Base-by-base conservation (phyloP, 371 early-diverging fungal species). In the Mucor piriformis region DNA sequence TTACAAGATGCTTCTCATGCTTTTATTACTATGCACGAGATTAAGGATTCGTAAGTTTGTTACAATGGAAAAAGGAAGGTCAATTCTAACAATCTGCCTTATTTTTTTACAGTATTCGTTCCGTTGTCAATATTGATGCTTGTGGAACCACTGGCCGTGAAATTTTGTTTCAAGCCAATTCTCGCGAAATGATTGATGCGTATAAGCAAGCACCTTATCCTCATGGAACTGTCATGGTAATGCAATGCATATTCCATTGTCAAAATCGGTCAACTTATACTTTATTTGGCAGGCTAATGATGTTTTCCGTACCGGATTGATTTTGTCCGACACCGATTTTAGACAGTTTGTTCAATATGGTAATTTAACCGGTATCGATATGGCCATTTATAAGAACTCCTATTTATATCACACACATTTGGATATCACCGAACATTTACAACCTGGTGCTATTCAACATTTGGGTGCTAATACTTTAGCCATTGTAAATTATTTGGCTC, bases 1-100 rank as follows among this genome's bases (percentile, higher is more conserved):
- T 65, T 89, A 11, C 90, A 90, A 63, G 92, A 92, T 72, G 92
- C 87, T 7, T 85, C 88, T 4, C 88, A 89, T 61, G 86, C 85
- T 6, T 92, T 89, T 68, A 84, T 89, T 59, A 87, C 87, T 4
- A 83, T 75, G 64, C 87, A 87, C 49, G 77, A 79, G 21, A 70
- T 82, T 50, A 83, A 79, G 64, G 82, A 84, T 50, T 70, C 73
- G 80, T 82, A 68, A 70, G 68, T 52, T 11, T 10, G 4, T 6
- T 29, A 29, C 29, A 29, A 29, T 29, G 29, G 29, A 29, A 29
- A 29, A 29, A 29, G 29, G 29, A 33, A 5, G 34, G 7, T 7
- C 34, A 7, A 33, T 33, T 5, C 34, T 33, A 7, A 33, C 34
- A 33, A 33, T 5, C 34, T 33, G 7, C 7, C 34, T 33, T 5